Conservation (phyloP, 495 filamentous ascomycete species). For the Penicillium simplicissimum region DNA sequence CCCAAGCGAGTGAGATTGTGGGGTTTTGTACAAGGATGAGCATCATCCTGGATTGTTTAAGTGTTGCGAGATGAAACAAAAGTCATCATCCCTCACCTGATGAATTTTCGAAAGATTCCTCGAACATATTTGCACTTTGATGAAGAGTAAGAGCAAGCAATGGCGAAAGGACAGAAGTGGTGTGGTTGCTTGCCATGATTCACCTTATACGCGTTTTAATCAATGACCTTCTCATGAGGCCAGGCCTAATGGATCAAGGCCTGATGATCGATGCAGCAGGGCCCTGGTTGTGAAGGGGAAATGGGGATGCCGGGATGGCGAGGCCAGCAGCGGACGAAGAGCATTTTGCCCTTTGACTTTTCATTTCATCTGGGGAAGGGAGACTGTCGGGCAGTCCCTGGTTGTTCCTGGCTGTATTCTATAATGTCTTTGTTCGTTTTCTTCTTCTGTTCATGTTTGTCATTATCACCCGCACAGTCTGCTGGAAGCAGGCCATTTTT, state of each 20-base stretch:
- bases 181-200: conserved; percentile 23
- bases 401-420: conserved; percentile 30
- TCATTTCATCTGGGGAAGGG: conserved; percentile 19
- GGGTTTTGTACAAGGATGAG: neutral
- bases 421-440: conserved; percentile 26
- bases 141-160: conserved; percentile 7
- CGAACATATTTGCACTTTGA: conserved; percentile 18
- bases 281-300: conserved; percentile 18
- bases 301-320: conserved; percentile 2
- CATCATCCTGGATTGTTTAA: neutral
- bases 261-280: conserved; percentile 32
- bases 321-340: neutral
- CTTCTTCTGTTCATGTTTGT: conserved; percentile 38
- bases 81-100: conserved; percentile 8
- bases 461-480: conserved; percentile 28
- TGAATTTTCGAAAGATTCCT: conserved; percentile 17
- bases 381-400: conserved; percentile 17
- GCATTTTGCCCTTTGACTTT: conserved; percentile 4
- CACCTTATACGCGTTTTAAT: conserved; percentile 43
- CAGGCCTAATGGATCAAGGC: conserved; percentile 33
- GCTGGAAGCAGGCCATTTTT: conserved; percentile 27
- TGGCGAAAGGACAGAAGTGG: conserved; percentile 11
- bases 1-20: conserved; percentile 1
- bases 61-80: conserved; percentile 1
- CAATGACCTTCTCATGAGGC: conserved; percentile 47